Evolutionary conservation across 768 basidiomycete genomes (phyloP), one percentile per base, ranked within the genome.

Genomic region (Mycena galopus): DNA sequence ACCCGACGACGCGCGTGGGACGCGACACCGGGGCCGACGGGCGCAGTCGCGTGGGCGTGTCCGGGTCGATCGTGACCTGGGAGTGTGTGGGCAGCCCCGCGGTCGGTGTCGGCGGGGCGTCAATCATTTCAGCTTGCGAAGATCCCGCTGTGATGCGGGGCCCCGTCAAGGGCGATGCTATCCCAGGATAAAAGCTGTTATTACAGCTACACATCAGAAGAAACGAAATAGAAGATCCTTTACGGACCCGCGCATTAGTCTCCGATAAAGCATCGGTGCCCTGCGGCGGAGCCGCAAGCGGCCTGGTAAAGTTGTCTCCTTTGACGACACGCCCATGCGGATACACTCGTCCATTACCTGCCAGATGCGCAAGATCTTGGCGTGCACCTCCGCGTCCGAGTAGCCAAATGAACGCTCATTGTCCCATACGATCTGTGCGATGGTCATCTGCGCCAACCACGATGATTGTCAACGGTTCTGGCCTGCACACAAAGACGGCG

Each of bases 331-430:
- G 23, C 97, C 97, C 2, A 88, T 87, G 51, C 86, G 92, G 72
- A 98, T 98, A 80, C 95, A 97, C 67, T 92, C 90, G 78, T 97
- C 96, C 97, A 98, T 98, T 6, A 96, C 95, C 65, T 84, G 78
- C 96, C 96, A 97, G 57, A 97, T 96, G 30, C 89, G 88, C 87
- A 91, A 85, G 65, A 89, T 74, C 95, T 95, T 95, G 57, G 86
- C 81, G 72, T 91, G 88, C 69, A 96, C 93, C 11, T 95, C 92
- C 25, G 89, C 89, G 60, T 94, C 90, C 4, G 90, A 89, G 67
- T 93, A 88, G 19, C 94, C 93, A 77, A 94, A 96, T 71, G 86
- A 90, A 76, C 90, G 88, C 81, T 98, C 96, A 78, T 98, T 98
- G 81, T 97, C 94, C 79, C 95, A 94, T 1, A 97, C 95, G 60